Evolutionary conservation across 2,329 filamentous ascomycete species (phyloP).

Genomic region (Seiridium cupressi): DNA sequence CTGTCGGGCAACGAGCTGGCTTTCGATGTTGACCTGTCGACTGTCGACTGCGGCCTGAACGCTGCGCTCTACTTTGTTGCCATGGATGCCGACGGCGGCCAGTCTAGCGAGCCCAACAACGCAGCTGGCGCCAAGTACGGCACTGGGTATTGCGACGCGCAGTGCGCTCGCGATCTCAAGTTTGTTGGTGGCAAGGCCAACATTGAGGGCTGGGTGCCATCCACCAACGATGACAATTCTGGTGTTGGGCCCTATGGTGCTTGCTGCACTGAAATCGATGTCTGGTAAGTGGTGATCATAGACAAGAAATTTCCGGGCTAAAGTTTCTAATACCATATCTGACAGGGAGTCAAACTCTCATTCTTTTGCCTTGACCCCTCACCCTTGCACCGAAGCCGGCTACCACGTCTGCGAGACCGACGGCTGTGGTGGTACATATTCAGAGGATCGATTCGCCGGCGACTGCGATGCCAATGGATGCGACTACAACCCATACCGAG

Average conservation of each 20-base stretch:
- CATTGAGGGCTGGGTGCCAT: constrained; percentile 47
- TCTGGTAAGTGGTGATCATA: constrained; percentile 39
- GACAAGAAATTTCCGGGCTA: too few species aligned
- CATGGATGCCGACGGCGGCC: constrained; percentile 56
- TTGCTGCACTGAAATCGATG: constrained; percentile 60
- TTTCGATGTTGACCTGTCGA: constrained; percentile 64
- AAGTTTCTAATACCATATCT: not conserved
- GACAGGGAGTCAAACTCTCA: constrained; percentile 55
- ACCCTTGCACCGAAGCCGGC: constrained; percentile 51
- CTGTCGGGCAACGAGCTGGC: constrained; percentile 60
- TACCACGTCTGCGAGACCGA: constrained; percentile 46
- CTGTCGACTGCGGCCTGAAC: constrained; percentile 60
- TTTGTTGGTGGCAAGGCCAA: constrained; percentile 30
- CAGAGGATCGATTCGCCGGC: constrained; percentile 51
- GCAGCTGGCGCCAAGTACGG: constrained; percentile 58
- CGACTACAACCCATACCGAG: constrained; percentile 66
- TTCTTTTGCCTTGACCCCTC: constrained; percentile 60
- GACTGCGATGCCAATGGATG: constrained; percentile 65
- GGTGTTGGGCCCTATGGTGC: constrained; percentile 49
- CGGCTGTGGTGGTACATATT: constrained; percentile 47
- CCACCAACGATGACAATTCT: constrained; percentile 47
- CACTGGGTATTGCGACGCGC: constrained; percentile 59
- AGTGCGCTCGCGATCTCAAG: constrained; percentile 34
- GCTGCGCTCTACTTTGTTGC: constrained; percentile 58
- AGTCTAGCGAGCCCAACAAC: constrained; percentile 42